Evolutionary conservation across 2,329 filamentous ascomycete species (phyloP), one percentile per base, ranked within the genome.

Genomic region (Penicillium sp.): DNA sequence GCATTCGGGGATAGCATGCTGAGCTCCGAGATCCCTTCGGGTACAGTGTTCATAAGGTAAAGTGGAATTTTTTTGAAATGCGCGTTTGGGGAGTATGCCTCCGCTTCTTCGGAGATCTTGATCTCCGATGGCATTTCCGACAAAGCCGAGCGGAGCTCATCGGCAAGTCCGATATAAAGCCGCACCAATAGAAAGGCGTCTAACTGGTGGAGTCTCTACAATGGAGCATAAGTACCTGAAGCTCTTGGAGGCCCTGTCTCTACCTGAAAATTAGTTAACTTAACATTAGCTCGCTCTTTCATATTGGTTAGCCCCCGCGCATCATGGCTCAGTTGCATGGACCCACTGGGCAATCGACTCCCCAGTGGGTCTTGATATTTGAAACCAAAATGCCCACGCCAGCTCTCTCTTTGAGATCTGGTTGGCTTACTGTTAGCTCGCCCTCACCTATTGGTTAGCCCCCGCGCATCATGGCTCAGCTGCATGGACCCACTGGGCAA

Each of bases 1-100:
- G 49, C 20, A 20, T 26, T 51, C 49, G 49, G 49, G 18, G 49
- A 51, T 51, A 51, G 20, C 49, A 51, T 51, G n/a, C 12, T 31
- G 20, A n/a, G 8, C 29, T 35, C 46, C 31, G 46, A 51, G 7
- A 15, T 18, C 14, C 12, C 4, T 20, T 7, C 12, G n/a, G 22
- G 15, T 12, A 14, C 15, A 9, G 18, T 26, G 14, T 11, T 9
- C 29, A 31, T 11, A 33, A 25, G 22, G 20, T 14, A 15, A 29
- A 20, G 15, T 23, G 6, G 15, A 20, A 35, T 14, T 26, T 14
- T 18, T 35, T n/a, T 37, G 26, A 37, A 25, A 9, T 50, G 22
- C 6, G 49, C 20, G 5, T 31, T 26, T 33, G 23, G 6, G 6
- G 40, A 25, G 20, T 25, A 11, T 23, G n/a, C 6, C 1, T n/a